Evolutionary conservation across 768 basidiomycete species (phyloP), one percentile per base, ranked within the genome.

Genomic region (Postia placenta): DNA sequence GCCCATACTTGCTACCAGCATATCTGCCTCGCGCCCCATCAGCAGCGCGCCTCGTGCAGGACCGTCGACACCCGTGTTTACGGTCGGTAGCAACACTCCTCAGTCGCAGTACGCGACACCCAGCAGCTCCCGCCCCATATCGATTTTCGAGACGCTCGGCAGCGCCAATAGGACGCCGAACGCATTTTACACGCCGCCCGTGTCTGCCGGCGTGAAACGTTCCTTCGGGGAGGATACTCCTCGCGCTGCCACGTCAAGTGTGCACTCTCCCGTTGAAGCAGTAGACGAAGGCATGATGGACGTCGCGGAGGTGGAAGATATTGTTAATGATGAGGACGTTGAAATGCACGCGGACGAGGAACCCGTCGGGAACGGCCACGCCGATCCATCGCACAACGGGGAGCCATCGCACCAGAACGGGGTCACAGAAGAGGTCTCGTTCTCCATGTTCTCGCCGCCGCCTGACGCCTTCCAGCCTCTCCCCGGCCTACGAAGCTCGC

Each of bases 121-220:
- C 11, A 44, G 26, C n/a, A 28, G 11, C 36, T 37, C 24, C 5
- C 43, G 49, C 38, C 25, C 42, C 0, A 27, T 30, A 3, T 58
- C 57, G 1, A 50, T 71, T 2, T 79, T 82, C 48, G 69, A 72
- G 5, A 72, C 74, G 1, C 45, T 58, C 2, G 70, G 72, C 15
- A 74, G 72, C 22, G 81, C 84, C 1, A 74, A 74, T 43, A 69
- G 68, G 26, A 71, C 74, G 7, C 72, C 69, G 20, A 87, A 87
- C 53, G 85, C 85, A 3, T 87, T 87, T 60, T 87, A 80, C 58
- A 70, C 74, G 30, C 83, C 81, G 0, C 74, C 79, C 3, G 39
- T 24, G 37, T 49, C 50, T 12, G 44, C 51, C 7, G 54, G 49
- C 17, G 36, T 41, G 2, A 62, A 57, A 19, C 56, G 56, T 5